These are phyloP conservation scores for Malus hybrid DNA, from an alignment of 331 rosid genomes.

Conservation along the genomic window DNA sequence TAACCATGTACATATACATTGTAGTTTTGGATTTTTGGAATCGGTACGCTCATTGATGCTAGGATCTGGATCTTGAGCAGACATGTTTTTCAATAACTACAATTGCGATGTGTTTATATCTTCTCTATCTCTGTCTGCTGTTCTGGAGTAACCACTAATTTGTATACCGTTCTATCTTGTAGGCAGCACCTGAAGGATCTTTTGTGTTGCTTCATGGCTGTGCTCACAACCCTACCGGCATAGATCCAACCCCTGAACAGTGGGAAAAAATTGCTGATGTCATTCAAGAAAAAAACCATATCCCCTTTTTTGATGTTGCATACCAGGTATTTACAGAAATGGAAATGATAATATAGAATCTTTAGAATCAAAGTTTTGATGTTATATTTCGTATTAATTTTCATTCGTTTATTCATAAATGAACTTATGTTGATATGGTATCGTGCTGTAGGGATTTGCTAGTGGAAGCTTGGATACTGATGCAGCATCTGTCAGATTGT, in stretches of 20 bases:
- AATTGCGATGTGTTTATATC: neutral
- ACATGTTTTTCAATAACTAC: neutral
- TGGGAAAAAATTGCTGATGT: constrained; percentile 94
- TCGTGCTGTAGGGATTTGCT: constrained; percentile 77
- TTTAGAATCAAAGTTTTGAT: neutral
- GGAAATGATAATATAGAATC: neutral
- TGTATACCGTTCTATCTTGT: constrained; percentile 8
- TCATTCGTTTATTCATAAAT: neutral
- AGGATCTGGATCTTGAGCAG: neutral
- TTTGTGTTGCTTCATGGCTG: constrained; percentile 96
- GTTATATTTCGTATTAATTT: neutral
- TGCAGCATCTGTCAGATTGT: constrained; percentile 84
- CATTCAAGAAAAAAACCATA: constrained; percentile 71
- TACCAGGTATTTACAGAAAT: constrained; percentile 66
- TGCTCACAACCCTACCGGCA: constrained; percentile 99
- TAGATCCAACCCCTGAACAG: constrained; percentile 91
- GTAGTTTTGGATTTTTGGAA: neutral
- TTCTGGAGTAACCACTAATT: neutral
- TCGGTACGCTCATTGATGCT: neutral
- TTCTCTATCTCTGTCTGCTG: neutral
- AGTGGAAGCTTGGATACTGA: constrained; percentile 97
- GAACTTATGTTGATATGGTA: neutral
- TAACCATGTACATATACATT: neutral
- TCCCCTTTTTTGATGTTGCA: constrained; percentile 96
- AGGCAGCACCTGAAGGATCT: constrained; percentile 96